Evolutionary conservation across 257 asterid species (phyloP).

Genomic region (Dorcoceras hygrometricum): DNA sequence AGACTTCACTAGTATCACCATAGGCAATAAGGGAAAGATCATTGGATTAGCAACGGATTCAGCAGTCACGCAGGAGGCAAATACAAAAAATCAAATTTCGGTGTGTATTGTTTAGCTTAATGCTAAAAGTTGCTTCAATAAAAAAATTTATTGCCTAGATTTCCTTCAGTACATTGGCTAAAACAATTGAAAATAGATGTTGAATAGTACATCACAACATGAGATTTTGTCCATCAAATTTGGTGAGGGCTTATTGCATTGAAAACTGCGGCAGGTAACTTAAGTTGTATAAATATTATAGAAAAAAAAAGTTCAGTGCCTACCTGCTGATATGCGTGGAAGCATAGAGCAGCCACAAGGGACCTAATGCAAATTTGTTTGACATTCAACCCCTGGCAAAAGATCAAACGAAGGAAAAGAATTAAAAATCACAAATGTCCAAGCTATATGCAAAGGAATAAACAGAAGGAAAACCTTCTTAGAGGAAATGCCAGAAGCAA

Average conservation of each 20-base stretch:
- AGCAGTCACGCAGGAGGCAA: not conserved
- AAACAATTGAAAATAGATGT: not conserved
- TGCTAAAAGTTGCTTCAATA: not conserved
- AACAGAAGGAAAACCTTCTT: not conserved
- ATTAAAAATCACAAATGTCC: not conserved
- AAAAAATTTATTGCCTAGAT: not conserved
- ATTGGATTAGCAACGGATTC: not conserved
- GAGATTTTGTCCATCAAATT: not conserved
- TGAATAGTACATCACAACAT: not conserved
- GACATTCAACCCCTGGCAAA: slow-evolving; percentile 60
- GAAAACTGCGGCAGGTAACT: not conserved
- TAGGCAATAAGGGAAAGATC: not conserved
- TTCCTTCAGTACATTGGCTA: not conserved
- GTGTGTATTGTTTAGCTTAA: not conserved
- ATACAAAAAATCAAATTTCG: not conserved
- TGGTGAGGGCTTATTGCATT: not conserved
- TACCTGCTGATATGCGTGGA: slow-evolving; percentile 97
- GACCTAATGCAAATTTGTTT: slow-evolving; percentile 60
- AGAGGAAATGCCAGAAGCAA: slow-evolving; percentile 6
- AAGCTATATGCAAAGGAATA: slow-evolving; percentile 10
- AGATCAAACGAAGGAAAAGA: slow-evolving; percentile 9
- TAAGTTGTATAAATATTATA: not conserved
- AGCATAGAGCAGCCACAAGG: slow-evolving; percentile 68
- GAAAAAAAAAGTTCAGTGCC: not conserved
- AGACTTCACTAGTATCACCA: not conserved